Evolutionary conservation across 176 grass and related monocot species (phyloP).

Genomic region (Triticum timopheevii): DNA sequence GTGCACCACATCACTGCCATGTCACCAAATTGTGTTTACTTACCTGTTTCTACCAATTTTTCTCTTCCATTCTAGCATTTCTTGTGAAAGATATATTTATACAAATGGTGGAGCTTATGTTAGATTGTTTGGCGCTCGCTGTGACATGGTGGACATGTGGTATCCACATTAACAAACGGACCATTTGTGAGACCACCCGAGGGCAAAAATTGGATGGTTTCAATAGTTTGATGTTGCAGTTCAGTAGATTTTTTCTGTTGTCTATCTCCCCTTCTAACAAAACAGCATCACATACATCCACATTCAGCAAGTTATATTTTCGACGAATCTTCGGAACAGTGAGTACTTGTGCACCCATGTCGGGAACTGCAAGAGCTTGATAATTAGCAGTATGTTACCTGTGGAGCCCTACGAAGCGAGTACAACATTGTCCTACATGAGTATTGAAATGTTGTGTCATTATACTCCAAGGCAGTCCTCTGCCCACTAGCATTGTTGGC

Average conservation of each 20-base stretch:
- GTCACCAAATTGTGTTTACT: background rate
- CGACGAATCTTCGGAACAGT: background rate
- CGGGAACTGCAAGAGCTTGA: background rate
- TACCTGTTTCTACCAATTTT: background rate
- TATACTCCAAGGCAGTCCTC: conserved; percentile 47
- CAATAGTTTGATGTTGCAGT: background rate
- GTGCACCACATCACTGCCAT: conserved; percentile 2
- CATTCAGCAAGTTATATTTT: background rate
- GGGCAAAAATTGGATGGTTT: background rate
- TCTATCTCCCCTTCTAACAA: background rate
- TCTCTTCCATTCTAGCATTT: background rate
- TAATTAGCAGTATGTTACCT: conserved; percentile 50
- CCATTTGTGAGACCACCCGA: background rate
- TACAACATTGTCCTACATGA: conserved; percentile 95
- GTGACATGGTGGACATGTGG: background rate
- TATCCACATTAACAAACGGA: background rate
- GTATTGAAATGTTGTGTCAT: conserved; percentile 55
- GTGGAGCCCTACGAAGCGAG: conserved; percentile 65
- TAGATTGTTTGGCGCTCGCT: background rate
- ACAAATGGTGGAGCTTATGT: background rate
- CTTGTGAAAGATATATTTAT: background rate
- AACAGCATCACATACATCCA: background rate
- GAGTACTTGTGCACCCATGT: background rate
- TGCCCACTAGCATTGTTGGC: conserved; percentile 50
- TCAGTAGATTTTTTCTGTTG: background rate